Evolutionary conservation across 2,329 filamentous ascomycete species (phyloP).

Genomic region (Metarhizium robertsii): DNA sequence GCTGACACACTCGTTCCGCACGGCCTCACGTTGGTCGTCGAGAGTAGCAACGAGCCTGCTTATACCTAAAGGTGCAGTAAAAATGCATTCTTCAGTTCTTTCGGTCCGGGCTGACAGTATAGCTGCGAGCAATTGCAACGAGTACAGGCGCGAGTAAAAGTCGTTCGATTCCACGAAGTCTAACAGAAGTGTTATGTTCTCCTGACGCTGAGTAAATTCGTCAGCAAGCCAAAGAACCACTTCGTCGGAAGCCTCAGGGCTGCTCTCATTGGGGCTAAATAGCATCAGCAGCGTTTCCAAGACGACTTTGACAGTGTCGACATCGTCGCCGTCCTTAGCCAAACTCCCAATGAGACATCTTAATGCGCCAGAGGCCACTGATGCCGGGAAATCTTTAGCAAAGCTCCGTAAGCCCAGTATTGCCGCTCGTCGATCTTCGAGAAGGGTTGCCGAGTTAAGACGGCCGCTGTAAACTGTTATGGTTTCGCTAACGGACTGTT

Average conservation of each 20-base stretch:
- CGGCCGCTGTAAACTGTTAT: constrained; percentile 85
- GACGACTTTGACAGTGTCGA: constrained; percentile 91
- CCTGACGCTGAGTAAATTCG: constrained; percentile 95
- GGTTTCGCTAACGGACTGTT: constrained; percentile 92
- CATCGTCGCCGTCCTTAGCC: constrained; percentile 82
- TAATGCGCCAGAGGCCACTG: constrained; percentile 87
- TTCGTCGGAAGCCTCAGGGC: constrained; percentile 90
- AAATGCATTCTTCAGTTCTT: constrained; percentile 87
- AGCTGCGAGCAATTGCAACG: constrained; percentile 77
- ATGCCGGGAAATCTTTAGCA: constrained; percentile 91
- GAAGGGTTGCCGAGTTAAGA: constrained; percentile 77
- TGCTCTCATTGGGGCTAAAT: constrained; percentile 62
- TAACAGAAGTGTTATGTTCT: constrained; percentile 86
- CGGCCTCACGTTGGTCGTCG: constrained; percentile 76
- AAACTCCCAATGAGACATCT: constrained; percentile 79
- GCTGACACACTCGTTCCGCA: constrained; percentile 80
- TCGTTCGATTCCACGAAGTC: constrained; percentile 81
- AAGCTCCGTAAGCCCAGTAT: constrained; percentile 92
- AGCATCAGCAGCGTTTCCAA: constrained; percentile 93
- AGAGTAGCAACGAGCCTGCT: constrained; percentile 75
- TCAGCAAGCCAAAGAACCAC: constrained; percentile 94
- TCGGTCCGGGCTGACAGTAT: constrained; percentile 81
- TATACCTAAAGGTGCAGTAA: constrained; percentile 80
- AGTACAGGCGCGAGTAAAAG: constrained; percentile 87
- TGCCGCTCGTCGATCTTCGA: constrained; percentile 89